A percentile compares a stretch with the other conserved stretches of the same genome.
Evolutionary conservation across 208 protist species (phyloP).

Genomic region (Trypanosoma platydactyli): DNA sequence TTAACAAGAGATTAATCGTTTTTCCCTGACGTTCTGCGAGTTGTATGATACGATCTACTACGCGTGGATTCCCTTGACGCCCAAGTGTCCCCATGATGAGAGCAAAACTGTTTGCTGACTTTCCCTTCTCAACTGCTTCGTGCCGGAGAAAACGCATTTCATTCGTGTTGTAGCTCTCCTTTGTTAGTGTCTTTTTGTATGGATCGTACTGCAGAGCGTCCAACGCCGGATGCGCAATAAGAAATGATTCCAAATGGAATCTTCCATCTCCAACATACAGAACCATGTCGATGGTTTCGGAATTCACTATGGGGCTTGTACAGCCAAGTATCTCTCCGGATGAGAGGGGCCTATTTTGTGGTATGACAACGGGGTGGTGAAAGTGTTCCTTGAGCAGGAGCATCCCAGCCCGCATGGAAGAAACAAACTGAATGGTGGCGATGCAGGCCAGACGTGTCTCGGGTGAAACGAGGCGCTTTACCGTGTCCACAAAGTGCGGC

Average conservation of each 20-base stretch:
- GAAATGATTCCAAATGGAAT: conserved; percentile 98
- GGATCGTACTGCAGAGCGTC: conserved; percentile 95
- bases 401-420: conserved; percentile 90
- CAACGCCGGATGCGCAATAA: conserved; percentile 96
- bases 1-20: conserved; percentile 87
- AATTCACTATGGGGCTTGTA: conserved; percentile 95
- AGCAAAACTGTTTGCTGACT: conserved; percentile 88
- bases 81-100: conserved; percentile 98
- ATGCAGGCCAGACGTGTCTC: conserved; percentile 89
- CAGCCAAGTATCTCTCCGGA: conserved; percentile 98
- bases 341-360: conserved; percentile 96
- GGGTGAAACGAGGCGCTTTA: conserved; percentile 88
- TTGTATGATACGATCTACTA: conserved; percentile 92
- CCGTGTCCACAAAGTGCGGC: conserved; percentile 95
- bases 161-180: conserved; percentile 93
- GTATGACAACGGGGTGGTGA: conserved; percentile 79
- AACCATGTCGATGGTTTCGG: conserved; percentile 63
- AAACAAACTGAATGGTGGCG: conserved; percentile 97
- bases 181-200: conserved; percentile 94
- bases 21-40: conserved; percentile 73
- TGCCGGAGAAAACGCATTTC: conserved; percentile 91
- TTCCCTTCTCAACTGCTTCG: conserved; percentile 76
- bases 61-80: conserved; percentile 94
- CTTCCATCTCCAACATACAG: conserved; percentile 98
- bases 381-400: conserved; percentile 84